A percentile compares a stretch with the other conserved stretches of the same genome.
Conservation (phyloP, 2,329 filamentous ascomycete species). For the Pseudocercospora macadamiae region DNA sequence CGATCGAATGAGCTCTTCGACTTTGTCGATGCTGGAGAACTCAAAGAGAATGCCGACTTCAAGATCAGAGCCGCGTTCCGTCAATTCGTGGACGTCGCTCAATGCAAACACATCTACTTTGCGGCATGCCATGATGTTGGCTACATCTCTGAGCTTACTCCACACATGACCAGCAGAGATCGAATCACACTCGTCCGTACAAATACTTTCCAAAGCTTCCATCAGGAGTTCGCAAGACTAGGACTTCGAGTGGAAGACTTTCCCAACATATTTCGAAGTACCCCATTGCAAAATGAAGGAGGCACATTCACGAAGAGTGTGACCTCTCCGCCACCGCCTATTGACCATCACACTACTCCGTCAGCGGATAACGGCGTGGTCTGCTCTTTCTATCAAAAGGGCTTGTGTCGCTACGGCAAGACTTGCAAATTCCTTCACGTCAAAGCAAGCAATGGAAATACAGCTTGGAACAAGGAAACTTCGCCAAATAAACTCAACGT, state of each 20-base stretch:
- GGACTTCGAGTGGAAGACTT: conserved; percentile 56
- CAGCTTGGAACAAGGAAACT: conserved; percentile 17
- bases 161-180: conserved; percentile 50
- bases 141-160: conserved; percentile 60
- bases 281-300: conserved; percentile 31
- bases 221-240: conserved; percentile 57
- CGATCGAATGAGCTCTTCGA: conserved; percentile 62
- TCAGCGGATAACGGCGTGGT: background rate
- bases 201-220: conserved; percentile 55
- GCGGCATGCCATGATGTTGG: conserved; percentile 64
- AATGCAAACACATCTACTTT: conserved; percentile 67
- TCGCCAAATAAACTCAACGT: conserved; percentile 18
- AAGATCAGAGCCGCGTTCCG: conserved; percentile 59
- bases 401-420: conserved; percentile 37
- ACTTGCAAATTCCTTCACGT: conserved; percentile 34
- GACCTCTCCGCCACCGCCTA: background rate
- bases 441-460: conserved; percentile 19
- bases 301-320: background rate
- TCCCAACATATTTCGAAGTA: conserved; percentile 56
- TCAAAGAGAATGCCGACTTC: conserved; percentile 62
- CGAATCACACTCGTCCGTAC: conserved; percentile 59
- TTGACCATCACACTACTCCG: background rate
- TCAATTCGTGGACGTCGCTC: conserved; percentile 59
- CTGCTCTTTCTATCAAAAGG: conserved; percentile 35
- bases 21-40: conserved; percentile 63